Base-by-base conservation (phyloP, 2,329 filamentous ascomycete species). In the Aspergillus eucalypticola region DNA sequence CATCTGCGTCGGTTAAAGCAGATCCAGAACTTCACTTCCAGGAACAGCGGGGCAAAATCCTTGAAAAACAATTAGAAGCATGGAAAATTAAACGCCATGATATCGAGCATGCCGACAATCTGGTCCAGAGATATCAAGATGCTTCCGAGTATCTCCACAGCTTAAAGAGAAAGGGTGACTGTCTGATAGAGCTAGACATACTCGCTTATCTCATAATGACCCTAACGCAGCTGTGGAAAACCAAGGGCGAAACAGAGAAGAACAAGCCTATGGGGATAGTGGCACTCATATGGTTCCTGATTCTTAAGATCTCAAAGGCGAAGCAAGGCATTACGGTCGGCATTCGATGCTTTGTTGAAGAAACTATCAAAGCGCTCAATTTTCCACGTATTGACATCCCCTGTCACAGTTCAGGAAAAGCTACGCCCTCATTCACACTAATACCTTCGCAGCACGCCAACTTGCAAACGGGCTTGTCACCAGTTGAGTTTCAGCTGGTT, bases 401-500 rank as follows among this genome's bases (percentile, higher is more conserved):
- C 19, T 19, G 60, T 21, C 51, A 67, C 1, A 53, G 39, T 17
- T 61, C 61, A 7, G 52, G 62, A 17, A 35, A 42, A 11, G 41
- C 66, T 3, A 58, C 63, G 55, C 76, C 68, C 65, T 64, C 25
- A 41, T 72, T 60, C 64, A 66, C 58, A 44, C 54, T 8, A 53
- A 67, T 48, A 59, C 5, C 4, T 3, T 4, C 52, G 2, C 55
- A 63, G n/a, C 59, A 63, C 0, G 44, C 58, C 2, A 63, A 56
- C 15, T 58, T 67, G 7, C 77, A 79, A 59, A 70, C 79, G 56
- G 73, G 69, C 3, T 68, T 80, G 58, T 71, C 81, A 1, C 75
- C 81, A 15, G 77, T 79, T 8, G 82, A 88, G 17, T 90, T 92
- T 61, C 89, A 92, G 68, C 77, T 92, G 10, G 74, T 84, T 8